Percentiles rank a stretch among this genome's conserved stretches.
phyloP scores from a whole-genome alignment of 306 rosid species.

The Senna siamea region DNA sequence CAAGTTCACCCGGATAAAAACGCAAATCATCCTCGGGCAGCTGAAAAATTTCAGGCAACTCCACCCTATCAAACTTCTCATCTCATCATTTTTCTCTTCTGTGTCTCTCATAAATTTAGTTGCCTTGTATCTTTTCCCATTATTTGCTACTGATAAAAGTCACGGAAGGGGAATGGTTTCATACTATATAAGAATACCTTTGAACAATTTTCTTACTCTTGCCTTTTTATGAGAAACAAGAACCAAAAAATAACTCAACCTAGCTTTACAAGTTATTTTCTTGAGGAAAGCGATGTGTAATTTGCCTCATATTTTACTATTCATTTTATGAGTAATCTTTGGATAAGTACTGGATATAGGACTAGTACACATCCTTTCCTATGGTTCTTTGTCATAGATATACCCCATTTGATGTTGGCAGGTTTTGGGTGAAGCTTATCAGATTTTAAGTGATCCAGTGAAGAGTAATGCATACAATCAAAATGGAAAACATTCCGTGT shows the following conservation, averaged over 20 bases:
- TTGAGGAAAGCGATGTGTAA: not conserved
- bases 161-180: not conserved
- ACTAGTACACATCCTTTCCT: not conserved
- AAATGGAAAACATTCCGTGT: conserved; percentile 78
- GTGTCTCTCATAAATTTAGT: not conserved
- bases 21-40: conserved; percentile 83
- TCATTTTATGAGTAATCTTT: not conserved
- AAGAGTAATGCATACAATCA: conserved; percentile 81
- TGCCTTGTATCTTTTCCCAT: not conserved
- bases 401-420: conserved; percentile 36
- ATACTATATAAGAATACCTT: not conserved
- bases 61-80: not conserved
- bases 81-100: not conserved
- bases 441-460: conserved; percentile 85
- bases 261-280: not conserved
- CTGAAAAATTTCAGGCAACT: conserved; percentile 80
- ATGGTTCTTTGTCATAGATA: not conserved
- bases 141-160: not conserved
- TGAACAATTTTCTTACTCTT: not conserved
- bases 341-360: not conserved
- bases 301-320: not conserved
- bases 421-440: conserved; percentile 92
- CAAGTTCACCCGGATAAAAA: conserved; percentile 98
- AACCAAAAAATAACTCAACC: not conserved
- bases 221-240: not conserved